These are phyloP conservation scores for Cylindrodendrum hubeiense DNA, from an alignment of 2,329 filamentous ascomycete species.

Conservation along the genomic window DNA sequence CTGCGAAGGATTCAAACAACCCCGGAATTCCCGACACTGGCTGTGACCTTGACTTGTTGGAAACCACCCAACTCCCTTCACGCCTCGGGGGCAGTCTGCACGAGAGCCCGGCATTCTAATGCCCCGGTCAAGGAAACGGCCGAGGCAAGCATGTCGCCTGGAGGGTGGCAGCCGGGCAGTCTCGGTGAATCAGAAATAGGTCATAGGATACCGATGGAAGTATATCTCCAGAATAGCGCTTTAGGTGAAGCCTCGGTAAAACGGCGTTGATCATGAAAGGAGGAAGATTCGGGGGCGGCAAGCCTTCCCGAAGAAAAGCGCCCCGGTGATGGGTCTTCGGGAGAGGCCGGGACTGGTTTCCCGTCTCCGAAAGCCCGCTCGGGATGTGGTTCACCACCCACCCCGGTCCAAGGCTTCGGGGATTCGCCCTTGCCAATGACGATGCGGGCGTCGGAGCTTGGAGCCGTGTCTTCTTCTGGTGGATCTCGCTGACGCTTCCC, in stretches of 20 bases:
- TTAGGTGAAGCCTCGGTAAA: conserved; percentile 23
- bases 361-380: conserved; percentile 25
- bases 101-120: neutral
- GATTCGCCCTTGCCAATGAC: conserved; percentile 5
- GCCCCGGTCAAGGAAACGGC: neutral
- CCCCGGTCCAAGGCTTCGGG: conserved; percentile 5
- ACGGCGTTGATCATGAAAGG: conserved; percentile 9
- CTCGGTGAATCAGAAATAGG: conserved; percentile 19
- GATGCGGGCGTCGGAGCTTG: conserved; percentile 12
- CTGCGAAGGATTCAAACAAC: neutral
- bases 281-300: conserved; percentile 15
- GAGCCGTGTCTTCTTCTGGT: conserved; percentile 20
- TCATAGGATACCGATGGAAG: conserved; percentile 22
- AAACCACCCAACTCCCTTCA: neutral
- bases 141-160: neutral
- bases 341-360: conserved; percentile 27
- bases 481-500: conserved; percentile 24
- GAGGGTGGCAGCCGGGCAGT: neutral
- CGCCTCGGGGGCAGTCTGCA: neutral
- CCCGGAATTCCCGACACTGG: too few species aligned
- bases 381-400: conserved; percentile 14
- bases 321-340: conserved; percentile 20
- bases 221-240: conserved; percentile 11
- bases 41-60: neutral
- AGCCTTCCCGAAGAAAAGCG: conserved; percentile 20